Conservation (phyloP, 2,329 filamentous ascomycete genomes). For the Aspergillus caelatus region DNA sequence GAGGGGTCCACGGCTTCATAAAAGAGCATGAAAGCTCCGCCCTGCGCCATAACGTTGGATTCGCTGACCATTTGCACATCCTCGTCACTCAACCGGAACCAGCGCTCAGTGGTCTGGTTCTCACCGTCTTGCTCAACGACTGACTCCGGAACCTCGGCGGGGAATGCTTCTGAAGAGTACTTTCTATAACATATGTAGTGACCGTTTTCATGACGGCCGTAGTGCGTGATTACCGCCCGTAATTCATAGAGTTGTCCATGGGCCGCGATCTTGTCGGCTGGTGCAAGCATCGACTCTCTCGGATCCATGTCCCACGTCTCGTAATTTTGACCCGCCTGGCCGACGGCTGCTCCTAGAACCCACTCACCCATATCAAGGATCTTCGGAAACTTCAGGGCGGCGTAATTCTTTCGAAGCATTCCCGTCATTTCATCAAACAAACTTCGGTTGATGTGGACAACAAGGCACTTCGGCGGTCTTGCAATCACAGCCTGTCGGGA, state of each 20-base stretch:
- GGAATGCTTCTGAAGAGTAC: conserved; percentile 53
- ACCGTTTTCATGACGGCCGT: conserved; percentile 88
- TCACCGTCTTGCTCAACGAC: conserved; percentile 36
- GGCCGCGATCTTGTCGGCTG: conserved; percentile 55
- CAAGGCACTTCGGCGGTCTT: conserved; percentile 76
- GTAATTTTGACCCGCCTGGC: conserved; percentile 38
- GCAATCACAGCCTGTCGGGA: conserved; percentile 87
- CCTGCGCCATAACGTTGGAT: conserved; percentile 71
- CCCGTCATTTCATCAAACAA: conserved; percentile 85
- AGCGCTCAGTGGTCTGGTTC: conserved; percentile 56
- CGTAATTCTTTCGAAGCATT: conserved; percentile 78
- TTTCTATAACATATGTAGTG: conserved; percentile 93
- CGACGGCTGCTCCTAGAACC: conserved; percentile 68
- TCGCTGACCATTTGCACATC: conserved; percentile 76
- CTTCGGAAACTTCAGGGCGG: conserved; percentile 75
- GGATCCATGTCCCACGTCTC: conserved; percentile 75
- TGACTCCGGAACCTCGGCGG: conserved; percentile 34
- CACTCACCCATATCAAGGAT: conserved; percentile 77
- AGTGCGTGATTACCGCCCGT: conserved; percentile 83
- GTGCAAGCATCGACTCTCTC: conserved; percentile 71
- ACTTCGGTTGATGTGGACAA: conserved; percentile 87
- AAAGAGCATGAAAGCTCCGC: conserved; percentile 94
- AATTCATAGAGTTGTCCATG: conserved; percentile 66
- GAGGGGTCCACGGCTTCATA: conserved; percentile 72
- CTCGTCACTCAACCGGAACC: conserved; percentile 93